Conservation (phyloP, 768 basidiomycete species). For the Boletus rufocinnamomeus region DNA sequence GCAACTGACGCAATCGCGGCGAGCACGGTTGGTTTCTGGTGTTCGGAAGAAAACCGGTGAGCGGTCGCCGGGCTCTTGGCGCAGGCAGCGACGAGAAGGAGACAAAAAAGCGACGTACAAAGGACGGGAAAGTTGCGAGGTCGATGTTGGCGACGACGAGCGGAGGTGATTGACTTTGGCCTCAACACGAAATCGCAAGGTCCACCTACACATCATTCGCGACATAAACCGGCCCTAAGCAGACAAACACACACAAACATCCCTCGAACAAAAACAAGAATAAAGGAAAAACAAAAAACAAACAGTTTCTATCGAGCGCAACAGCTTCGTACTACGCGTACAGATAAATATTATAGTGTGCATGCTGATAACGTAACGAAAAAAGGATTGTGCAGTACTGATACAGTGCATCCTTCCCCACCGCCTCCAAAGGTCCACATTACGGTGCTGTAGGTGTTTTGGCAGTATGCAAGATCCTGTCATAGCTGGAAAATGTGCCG, state of each 20-base stretch:
- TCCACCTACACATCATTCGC: constrained; percentile 21
- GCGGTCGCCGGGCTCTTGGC: constrained; percentile 10
- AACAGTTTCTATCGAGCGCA: neutral
- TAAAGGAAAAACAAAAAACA: neutral
- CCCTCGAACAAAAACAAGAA: neutral
- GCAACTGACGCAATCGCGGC: constrained; percentile 31
- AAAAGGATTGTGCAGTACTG: constrained; percentile 30
- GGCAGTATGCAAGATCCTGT: constrained; percentile 35
- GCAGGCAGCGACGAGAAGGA: neutral
- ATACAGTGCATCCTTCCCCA: constrained; percentile 31
- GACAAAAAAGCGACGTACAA: constrained; percentile 21
- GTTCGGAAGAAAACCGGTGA: constrained; percentile 24
- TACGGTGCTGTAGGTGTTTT: constrained; percentile 28
- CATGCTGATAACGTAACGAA: constrained; percentile 26
- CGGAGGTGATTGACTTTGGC: constrained; percentile 30
- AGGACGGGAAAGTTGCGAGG: constrained; percentile 18
- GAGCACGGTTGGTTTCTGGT: constrained; percentile 29
- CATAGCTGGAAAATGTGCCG: constrained; percentile 20
- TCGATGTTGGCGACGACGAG: constrained; percentile 35
- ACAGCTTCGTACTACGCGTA: constrained; percentile 18
- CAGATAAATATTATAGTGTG: constrained; percentile 31
- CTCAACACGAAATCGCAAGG: constrained; percentile 30
- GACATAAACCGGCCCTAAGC: constrained; percentile 37
- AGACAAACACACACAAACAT: constrained; percentile 35
- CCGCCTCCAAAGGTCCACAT: constrained; percentile 27